Base-by-base conservation (phyloP, 768 basidiomycete genomes). In the Mycena rebaudengoi region DNA sequence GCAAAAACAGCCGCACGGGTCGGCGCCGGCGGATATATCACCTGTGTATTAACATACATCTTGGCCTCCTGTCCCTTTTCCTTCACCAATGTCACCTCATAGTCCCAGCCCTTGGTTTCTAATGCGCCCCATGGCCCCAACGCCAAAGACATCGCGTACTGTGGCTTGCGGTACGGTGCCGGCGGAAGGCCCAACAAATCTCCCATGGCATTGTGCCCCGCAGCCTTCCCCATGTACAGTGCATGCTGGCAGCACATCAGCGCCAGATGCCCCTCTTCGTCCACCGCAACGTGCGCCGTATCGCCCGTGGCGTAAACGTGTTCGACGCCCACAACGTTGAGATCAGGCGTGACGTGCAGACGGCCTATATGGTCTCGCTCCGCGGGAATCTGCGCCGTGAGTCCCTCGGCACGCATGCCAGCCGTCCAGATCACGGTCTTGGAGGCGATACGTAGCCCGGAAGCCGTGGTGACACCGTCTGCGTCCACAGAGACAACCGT, bases 401-500 rank as follows among this genome's bases (percentile, higher is more conserved):
- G 67, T 2, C 32, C 18, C 37, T 37, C 60, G 11, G 69, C 69
- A 6, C 56, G 66, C 58, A 70, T 56, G 7, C 69, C 69, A 7
- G 60, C 69, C 7, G 69, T 61, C 69, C 69, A 70, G 21, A 70
- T 60, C 25, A 70, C 60, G 8, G 69, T 70, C 44, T 65, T 68
- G 55, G 50, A 60, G 5, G 30, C 67, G 37, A 70, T 68, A 6
- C 58, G 64, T 23, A 33, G 40, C 7, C 69, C 69, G 13, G 63
- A 59, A 10, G 52, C 35, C 12, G 67, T 64, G 13, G 57, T 61
- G 33, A 68, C 53, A 8, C 66, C 67, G 13, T 63, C 63, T 5
- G 55, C 30, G 21, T 70, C 66, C 45, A 70, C 49, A 14, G 67
- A 30, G 18, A 45, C 49, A 6, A 68, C 67, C 21, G 54, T 60